Base-by-base conservation (phyloP, 2,329 filamentous ascomycete species). In the Cordyceps militaris region DNA sequence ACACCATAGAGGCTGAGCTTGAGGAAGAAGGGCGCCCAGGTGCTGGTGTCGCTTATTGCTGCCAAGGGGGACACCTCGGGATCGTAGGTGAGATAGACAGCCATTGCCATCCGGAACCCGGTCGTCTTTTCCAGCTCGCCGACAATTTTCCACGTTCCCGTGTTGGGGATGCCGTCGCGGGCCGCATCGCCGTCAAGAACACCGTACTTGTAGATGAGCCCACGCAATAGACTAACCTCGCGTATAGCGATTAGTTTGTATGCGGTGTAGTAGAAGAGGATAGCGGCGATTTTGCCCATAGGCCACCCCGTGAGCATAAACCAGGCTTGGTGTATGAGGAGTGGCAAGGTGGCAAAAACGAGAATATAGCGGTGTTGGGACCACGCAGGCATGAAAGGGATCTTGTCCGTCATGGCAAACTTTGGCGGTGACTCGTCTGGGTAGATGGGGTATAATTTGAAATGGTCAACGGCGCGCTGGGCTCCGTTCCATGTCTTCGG, bases 101-200 rank as follows among this genome's bases (percentile, higher is more conserved):
- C 52, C 51, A 69, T 57, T 34, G 63, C 57, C 3, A 62, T 59
- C 9, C 67, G 65, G 43, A 62, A 49, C n/a, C 50, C 60, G 8
- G 63, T 48, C 8, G 66, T 67, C 43, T 60, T 59, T 32, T 61
- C 44, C 23, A 67, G 53, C 16, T 67, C 66, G 30, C n/a, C 40
- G 10, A 65, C 48, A 2, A 66, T 63, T 46, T 65, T 67, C 48
- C 47, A 44, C 13, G 66, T 63, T 21, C 60, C 63, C 10, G 65
- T 62, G 54, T 73, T 69, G 0, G 71, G 71, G 1, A 73, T 66
- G 26, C 66, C 65, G 52, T 73, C 70, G 36, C 71, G 66, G 3
- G 62, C 63, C 55, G 71, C 68, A 61, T 68, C 26, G 26, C 64
- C 64, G 47, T 66, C 64, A 4, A 65, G 57, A 43, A 63, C 64